phyloP scores from a whole-genome alignment of 768 basidiomycete genomes.

The Artomyces pyxidatus region DNA sequence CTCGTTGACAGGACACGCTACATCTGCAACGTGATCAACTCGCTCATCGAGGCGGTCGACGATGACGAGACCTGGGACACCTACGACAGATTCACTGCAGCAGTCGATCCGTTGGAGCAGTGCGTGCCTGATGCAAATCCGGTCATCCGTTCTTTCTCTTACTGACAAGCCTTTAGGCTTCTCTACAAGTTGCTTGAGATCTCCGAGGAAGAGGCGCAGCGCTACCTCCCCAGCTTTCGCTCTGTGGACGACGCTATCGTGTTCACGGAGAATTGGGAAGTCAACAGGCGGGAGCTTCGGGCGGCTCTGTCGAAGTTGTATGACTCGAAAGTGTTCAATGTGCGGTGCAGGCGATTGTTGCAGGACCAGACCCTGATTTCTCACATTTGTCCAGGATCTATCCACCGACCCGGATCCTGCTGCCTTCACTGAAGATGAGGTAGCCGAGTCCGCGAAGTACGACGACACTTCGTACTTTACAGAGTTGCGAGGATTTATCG shows the following conservation, averaged over 20 bases:
- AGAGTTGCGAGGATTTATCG: background rate
- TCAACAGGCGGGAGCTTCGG: constrained; percentile 3
- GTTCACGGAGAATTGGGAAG: constrained; percentile 1
- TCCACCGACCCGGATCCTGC: background rate
- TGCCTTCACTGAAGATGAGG: background rate
- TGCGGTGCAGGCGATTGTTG: background rate
- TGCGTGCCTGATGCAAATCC: background rate
- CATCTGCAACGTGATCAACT: constrained; percentile 11
- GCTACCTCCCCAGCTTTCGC: background rate
- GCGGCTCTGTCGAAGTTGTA: background rate
- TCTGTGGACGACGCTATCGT: background rate
- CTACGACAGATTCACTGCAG: constrained; percentile 12
- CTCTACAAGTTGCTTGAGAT: constrained; percentile 5
- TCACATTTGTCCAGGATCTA: background rate
- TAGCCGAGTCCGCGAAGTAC: background rate
- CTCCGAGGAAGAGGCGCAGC: constrained; percentile 6
- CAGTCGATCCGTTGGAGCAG: constrained; percentile 17
- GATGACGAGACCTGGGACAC: constrained; percentile 3
- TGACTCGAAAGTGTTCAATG: background rate
- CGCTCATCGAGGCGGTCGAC: constrained; percentile 11
- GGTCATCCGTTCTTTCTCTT: background rate
- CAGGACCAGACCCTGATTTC: background rate
- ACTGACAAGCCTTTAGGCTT: background rate
- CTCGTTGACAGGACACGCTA: constrained; percentile 12
- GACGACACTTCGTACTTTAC: background rate